Evolutionary conservation across 345 rosid genomes (phyloP).

Genomic region (Leavenworthia alabamica): DNA sequence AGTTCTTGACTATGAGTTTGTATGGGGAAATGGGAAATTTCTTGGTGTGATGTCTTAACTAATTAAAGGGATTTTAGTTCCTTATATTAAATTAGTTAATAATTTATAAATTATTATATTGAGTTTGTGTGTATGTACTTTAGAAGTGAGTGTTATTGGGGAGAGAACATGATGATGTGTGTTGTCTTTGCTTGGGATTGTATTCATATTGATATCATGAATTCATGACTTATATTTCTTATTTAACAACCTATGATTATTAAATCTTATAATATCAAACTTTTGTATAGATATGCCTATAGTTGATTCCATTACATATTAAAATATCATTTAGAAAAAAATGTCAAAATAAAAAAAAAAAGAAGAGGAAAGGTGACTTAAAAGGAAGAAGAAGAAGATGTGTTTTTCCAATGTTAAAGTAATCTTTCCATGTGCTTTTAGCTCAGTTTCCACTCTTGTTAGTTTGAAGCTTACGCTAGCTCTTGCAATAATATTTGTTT

Average conservation of each 20-base stretch:
- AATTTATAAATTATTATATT: background rate
- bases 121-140: conserved; percentile 23
- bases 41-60: conserved; percentile 26
- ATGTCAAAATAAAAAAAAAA: conserved; percentile 23
- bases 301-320: conserved; percentile 13
- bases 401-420: conserved; percentile 30
- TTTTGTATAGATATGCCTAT: conserved; percentile 3
- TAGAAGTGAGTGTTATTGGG: conserved; percentile 27
- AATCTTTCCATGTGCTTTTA: conserved; percentile 35
- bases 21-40: conserved; percentile 24
- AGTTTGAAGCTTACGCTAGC: conserved; percentile 31
- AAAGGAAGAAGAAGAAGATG: conserved; percentile 27
- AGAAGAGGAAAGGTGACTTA: conserved; percentile 31
- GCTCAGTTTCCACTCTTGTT: conserved; percentile 27
- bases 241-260: conserved; percentile 19
- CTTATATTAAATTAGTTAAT: background rate
- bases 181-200: conserved; percentile 38
- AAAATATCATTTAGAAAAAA: background rate
- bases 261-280: conserved; percentile 10
- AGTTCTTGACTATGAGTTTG: conserved; percentile 20
- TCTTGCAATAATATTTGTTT: conserved; percentile 13
- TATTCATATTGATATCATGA: conserved; percentile 23
- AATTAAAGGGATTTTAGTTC: conserved; percentile 15
- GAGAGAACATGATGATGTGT: conserved; percentile 32
- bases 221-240: conserved; percentile 7